Percentiles rank a stretch among this genome's conserved stretches.
Evolutionary conservation across 352 stramenopile genomes (phyloP).

Genomic region (Globisporangium okanoganense): DNA sequence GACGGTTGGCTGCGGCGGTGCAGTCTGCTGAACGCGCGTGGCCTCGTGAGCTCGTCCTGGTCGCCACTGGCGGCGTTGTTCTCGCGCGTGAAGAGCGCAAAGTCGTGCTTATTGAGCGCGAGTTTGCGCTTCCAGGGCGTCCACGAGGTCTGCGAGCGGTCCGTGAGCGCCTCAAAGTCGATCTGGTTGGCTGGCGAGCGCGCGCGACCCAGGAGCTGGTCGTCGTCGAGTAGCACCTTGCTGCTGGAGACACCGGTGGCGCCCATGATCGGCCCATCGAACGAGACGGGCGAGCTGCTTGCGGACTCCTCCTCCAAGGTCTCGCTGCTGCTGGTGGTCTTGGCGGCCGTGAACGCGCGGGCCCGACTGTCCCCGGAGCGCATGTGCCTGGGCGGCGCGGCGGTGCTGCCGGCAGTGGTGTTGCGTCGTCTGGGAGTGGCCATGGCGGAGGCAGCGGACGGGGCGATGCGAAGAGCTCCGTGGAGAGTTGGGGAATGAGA

Average conservation of each 20-base stretch:
- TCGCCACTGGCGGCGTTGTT: not conserved
- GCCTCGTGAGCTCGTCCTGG: too few relatives aligned
- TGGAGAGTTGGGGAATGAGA: too few relatives aligned
- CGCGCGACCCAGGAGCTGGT: not conserved
- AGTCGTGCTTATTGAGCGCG: not conserved
- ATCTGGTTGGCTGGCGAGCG: not conserved
- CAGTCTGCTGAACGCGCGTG: too few relatives aligned
- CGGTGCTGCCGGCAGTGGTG: too few relatives aligned
- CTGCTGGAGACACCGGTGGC: not conserved
- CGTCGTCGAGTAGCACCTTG: not conserved
- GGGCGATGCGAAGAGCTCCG: too few relatives aligned
- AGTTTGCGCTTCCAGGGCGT: not conserved
- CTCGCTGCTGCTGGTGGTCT: not conserved
- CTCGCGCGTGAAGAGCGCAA: not conserved
- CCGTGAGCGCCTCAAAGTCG: not conserved
- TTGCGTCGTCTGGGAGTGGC: too few relatives aligned
- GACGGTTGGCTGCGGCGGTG: too few relatives aligned
- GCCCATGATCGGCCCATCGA: not conserved
- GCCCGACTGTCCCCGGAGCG: too few relatives aligned
- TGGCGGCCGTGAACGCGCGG: too few relatives aligned
- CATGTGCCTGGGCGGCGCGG: too few relatives aligned
- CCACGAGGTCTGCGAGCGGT: not conserved
- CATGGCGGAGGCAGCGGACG: too few relatives aligned
- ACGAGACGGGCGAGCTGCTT: not conserved
- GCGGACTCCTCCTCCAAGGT: not conserved